These are phyloP conservation scores for Sclerospora graminicola DNA, from an alignment of 352 stramenopile species.

Conservation along the genomic window DNA sequence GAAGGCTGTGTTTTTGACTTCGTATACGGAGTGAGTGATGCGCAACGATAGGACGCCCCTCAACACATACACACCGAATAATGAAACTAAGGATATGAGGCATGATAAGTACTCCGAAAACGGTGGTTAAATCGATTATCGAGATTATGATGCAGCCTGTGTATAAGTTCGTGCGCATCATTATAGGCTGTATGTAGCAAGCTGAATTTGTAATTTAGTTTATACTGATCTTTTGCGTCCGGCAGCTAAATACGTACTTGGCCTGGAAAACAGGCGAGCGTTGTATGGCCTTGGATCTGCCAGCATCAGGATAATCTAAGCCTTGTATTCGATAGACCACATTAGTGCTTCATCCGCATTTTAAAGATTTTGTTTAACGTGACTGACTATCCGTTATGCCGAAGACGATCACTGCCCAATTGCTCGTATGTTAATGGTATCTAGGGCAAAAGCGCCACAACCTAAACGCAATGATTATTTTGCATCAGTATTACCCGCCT, in stretches of 20 bases:
- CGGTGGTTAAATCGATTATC: constrained; percentile 39
- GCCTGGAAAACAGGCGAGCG: constrained; percentile 74
- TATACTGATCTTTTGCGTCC: constrained; percentile 65
- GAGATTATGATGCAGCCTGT: constrained; percentile 26
- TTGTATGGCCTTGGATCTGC: constrained; percentile 94
- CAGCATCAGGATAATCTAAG: constrained; percentile 92
- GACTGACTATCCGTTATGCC: constrained; percentile 91
- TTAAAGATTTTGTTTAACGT: constrained; percentile 32
- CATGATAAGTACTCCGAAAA: constrained; percentile 25
- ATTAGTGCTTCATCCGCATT: neutral
- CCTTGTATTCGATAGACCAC: neutral
- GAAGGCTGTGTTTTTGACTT: neutral
- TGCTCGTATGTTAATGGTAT: constrained; percentile 75
- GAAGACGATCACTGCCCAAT: constrained; percentile 83
- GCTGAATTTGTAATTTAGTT: constrained; percentile 2
- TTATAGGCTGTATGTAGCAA: constrained; percentile 1
- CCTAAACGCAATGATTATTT: constrained; percentile 9
- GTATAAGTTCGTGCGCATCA: constrained; percentile 28
- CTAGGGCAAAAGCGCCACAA: constrained; percentile 14
- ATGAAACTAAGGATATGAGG: constrained; percentile 66
- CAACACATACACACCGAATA: constrained; percentile 72
- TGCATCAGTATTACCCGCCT: too few species aligned
- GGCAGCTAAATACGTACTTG: constrained; percentile 88
- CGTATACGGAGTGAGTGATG: constrained; percentile 36
- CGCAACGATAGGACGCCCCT: constrained; percentile 69